Conservation (phyloP, 2,329 filamentous ascomycete species). For the Pseudohalonectria lignicola region DNA sequence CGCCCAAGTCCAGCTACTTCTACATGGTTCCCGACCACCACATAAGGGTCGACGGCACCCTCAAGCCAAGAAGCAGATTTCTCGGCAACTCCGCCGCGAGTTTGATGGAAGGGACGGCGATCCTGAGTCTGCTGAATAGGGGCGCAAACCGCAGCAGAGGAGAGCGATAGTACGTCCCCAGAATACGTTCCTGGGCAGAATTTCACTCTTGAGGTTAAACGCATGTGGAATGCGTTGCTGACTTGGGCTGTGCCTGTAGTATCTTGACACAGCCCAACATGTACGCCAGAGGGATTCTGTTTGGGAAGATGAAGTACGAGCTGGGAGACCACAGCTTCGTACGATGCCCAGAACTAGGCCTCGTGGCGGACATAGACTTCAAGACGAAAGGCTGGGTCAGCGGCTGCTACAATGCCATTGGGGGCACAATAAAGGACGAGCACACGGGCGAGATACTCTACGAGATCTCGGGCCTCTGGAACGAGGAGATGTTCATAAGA, state of each 20-base stretch:
- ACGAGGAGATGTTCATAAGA: conserved; percentile 88
- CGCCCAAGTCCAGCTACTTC: conserved; percentile 97
- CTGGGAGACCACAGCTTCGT: conserved; percentile 93
- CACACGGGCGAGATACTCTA: conserved; percentile 79
- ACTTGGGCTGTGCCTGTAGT: conserved; percentile 32
- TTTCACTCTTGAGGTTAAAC: no score
- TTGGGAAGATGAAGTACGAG: conserved; percentile 99
- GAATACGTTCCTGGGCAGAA: no score
- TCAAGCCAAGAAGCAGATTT: conserved; percentile 92
- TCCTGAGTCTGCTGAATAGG: conserved; percentile 71
- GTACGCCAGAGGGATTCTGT: conserved; percentile 93
- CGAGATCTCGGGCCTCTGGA: conserved; percentile 89
- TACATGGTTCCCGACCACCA: conserved; percentile 92
- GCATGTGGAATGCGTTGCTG: no score
- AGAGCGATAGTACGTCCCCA: conserved; percentile 72
- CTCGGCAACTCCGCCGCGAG: conserved; percentile 95
- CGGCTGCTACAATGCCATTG: conserved; percentile 93
- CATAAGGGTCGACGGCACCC: conserved; percentile 88
- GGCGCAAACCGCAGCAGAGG: conserved; percentile 53
- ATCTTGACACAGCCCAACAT: conserved; percentile 97
- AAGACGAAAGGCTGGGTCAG: conserved; percentile 97
- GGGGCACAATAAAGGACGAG: conserved; percentile 80
- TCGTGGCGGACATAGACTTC: conserved; percentile 90
- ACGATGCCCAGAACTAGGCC: conserved; percentile 74
- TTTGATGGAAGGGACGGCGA: conserved; percentile 94